These are phyloP conservation scores for Leishmania turanica DNA, from an alignment of 208 protist genomes.

Conservation along the genomic window DNA sequence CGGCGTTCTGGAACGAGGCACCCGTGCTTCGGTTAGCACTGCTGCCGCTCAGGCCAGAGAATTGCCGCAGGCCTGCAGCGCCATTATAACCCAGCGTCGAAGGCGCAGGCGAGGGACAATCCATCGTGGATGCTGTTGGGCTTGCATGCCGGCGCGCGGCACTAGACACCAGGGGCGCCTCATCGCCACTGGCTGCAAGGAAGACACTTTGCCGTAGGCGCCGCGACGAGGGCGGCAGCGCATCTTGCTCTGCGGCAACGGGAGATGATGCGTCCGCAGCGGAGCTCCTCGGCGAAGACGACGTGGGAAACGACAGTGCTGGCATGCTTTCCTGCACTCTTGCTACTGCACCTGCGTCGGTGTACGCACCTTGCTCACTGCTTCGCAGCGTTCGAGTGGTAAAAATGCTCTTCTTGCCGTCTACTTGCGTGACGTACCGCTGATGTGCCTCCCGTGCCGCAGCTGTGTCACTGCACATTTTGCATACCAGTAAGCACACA, in stretches of 20 bases:
- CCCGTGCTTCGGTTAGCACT: not conserved
- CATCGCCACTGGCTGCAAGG: not conserved
- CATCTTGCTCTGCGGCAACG: not conserved
- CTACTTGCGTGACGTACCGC: constrained; percentile 37
- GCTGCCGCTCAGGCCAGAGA: not conserved
- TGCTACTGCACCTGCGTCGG: not conserved
- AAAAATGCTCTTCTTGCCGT: constrained; percentile 34
- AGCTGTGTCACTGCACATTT: constrained; percentile 33
- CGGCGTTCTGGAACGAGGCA: not conserved
- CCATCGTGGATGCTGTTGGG: not conserved
- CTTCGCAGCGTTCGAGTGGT: constrained; percentile 28
- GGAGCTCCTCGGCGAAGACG: not conserved
- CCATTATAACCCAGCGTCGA: not conserved
- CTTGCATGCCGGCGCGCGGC: not conserved
- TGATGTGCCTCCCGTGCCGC: constrained; percentile 43
- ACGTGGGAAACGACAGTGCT: not conserved
- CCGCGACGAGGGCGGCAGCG: not conserved
- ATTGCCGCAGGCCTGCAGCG: not conserved
- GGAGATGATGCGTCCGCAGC: not conserved
- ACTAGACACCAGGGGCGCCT: not conserved
- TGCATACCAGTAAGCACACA: constrained; percentile 44
- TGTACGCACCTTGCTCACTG: constrained; percentile 18
- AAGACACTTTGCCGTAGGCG: not conserved
- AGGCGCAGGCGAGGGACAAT: not conserved
- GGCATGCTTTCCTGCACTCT: not conserved